Evolutionary conservation across 2,329 filamentous ascomycete genomes (phyloP), one percentile per base, ranked within the genome.

Genomic region (Penicillium rolfsii): DNA sequence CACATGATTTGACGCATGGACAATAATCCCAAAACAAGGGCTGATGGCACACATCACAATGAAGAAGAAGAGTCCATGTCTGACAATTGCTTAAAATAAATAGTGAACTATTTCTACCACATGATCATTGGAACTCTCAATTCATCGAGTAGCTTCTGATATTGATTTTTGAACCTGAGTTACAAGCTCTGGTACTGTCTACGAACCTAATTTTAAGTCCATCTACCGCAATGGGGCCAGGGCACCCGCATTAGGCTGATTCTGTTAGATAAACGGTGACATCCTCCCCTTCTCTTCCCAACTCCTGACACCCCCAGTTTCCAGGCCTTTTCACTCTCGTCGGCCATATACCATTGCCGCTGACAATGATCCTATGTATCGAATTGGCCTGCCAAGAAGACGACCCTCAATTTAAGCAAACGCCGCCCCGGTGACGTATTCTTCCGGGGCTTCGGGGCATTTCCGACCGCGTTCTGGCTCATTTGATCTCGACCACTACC

Each of bases 401-500:
- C n/a, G 9, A 52, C 49, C 19, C 19, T 40, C 33, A 19, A 52
- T 33, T 14, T 41, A 43, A 38, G 16, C 12, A 40, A 52, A 52
- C 49, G 49, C 49, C 30, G 49, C 45, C 41, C 57, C 43, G 36
- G 48, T 62, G 57, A 56, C 60, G 40, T 53, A 45, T 60, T 53
- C 28, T 11, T 28, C 16, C 24, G 14, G 11, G 11, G 14, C 43
- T 46, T 46, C 60, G 50, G 24, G 14, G 52, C 22, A 22, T 60
- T 24, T 40, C 49, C 57, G 22, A 56, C 57, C 57, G 49, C 33
- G 49, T 52, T 52, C 49, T 52, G 33, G 49, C 33, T 40, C 19
- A 35, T 52, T 14, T 24, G 24, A 26, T 16, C 12, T 46, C 12
- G 22, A 43, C 40, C 12, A 22, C 38, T 22, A 28, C 43, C n/a